phyloP scores from a whole-genome alignment of 495 filamentous ascomycete genomes.

The Trichodelitschia bisporula region DNA sequence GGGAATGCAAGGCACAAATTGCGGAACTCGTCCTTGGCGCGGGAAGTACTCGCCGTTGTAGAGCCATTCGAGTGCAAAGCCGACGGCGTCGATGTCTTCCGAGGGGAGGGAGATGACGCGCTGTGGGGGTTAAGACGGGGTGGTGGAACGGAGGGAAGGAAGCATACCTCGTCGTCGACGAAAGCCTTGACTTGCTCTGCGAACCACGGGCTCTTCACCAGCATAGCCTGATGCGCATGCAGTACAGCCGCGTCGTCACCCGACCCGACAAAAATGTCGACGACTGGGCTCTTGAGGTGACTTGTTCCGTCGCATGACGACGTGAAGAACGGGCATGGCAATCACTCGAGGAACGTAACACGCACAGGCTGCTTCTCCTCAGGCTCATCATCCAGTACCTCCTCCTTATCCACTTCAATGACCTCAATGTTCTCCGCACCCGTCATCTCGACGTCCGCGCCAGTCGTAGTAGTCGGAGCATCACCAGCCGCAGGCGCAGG shows the following conservation, averaged over 20 bases:
- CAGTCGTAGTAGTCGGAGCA: background rate
- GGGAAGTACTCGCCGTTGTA: constrained; percentile 86
- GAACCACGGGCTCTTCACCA: constrained; percentile 52
- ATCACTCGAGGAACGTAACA: background rate
- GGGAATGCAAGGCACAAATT: constrained; percentile 69
- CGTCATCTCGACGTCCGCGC: constrained; percentile 18
- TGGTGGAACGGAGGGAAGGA: background rate
- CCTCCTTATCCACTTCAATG: background rate
- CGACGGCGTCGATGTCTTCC: constrained; percentile 58
- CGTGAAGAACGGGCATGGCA: no score
- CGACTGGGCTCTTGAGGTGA: constrained; percentile 51
- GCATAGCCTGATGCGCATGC: constrained; percentile 55
- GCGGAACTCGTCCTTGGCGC: constrained; percentile 57
- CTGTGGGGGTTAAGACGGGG: constrained; percentile 9
- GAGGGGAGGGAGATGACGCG: constrained; percentile 40
- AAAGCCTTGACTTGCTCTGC: constrained; percentile 32
- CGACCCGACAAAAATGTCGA: constrained; percentile 48
- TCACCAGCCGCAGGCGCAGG: background rate
- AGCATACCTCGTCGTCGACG: constrained; percentile 19
- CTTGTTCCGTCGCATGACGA: no score
- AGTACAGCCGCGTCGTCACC: constrained; percentile 35
- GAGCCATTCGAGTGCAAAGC: constrained; percentile 74
- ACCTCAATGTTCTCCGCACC: constrained; percentile 17
- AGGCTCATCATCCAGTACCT: background rate
- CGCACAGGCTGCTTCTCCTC: background rate